phyloP scores from a whole-genome alignment of 2,329 filamentous ascomycete species.

The Trichoderma hamatum region DNA sequence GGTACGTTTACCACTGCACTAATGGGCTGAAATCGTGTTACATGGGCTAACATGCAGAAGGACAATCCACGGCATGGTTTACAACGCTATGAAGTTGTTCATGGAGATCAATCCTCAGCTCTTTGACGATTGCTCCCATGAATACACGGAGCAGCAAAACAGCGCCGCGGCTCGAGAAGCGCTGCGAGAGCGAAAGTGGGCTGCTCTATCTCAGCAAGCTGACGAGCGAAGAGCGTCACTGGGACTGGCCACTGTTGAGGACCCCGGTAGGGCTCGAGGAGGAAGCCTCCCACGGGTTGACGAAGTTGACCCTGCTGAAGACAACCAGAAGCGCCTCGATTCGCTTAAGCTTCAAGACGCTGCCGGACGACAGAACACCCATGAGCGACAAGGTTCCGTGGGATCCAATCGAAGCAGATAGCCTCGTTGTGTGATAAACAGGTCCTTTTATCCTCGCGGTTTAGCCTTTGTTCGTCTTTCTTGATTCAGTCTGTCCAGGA shows the following conservation, averaged over 20 bases:
- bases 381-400: slow-evolving; percentile 64
- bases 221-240: slow-evolving; percentile 62
- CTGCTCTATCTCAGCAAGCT: slow-evolving; percentile 78
- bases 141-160: slow-evolving; percentile 96
- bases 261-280: slow-evolving; percentile 44
- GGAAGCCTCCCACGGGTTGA: slow-evolving; percentile 60
- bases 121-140: slow-evolving; percentile 97
- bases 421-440: slow-evolving; percentile 29
- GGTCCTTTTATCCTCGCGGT: neutral
- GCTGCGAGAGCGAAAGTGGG: slow-evolving; percentile 85
- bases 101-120: slow-evolving; percentile 99
- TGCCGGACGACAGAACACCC: slow-evolving; percentile 56
- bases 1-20: slow-evolving; percentile 58
- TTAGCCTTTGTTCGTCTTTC: neutral
- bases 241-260: slow-evolving; percentile 40
- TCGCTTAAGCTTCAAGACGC: slow-evolving; percentile 88
- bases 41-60: slow-evolving; percentile 53
- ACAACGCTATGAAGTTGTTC: slow-evolving; percentile 99
- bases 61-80: slow-evolving; percentile 99
- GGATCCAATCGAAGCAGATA: slow-evolving; percentile 57
- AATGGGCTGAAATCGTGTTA: neutral
- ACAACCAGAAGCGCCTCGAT: slow-evolving; percentile 85
- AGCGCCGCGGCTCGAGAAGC: slow-evolving; percentile 83
- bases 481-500: slow-evolving; percentile 1
- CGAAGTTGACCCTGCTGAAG: slow-evolving; percentile 78